Conservation (phyloP, 768 basidiomycete genomes). For the Omphalotus guepiniiformis region DNA sequence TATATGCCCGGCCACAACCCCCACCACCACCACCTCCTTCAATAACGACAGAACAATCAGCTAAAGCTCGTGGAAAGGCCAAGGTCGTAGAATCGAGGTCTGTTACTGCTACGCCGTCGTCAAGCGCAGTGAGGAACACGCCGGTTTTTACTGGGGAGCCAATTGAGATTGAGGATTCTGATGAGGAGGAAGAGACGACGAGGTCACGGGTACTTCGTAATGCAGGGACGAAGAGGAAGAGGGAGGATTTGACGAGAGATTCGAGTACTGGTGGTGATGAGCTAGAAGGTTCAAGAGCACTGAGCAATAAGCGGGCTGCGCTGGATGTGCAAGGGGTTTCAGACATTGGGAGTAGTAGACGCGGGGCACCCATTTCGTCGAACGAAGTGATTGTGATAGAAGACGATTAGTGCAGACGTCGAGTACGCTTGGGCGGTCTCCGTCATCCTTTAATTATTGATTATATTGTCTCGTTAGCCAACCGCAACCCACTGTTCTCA, state of each 20-base stretch:
- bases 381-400: neutral
- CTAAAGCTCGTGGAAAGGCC: constrained; percentile 33
- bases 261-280: neutral
- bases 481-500: too few species aligned
- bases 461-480: too few species aligned
- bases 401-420: neutral
- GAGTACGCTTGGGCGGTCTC: too few species aligned
- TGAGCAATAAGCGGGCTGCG: neutral
- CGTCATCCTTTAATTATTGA: too few species aligned
- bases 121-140: neutral
- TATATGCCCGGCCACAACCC: constrained; percentile 56
- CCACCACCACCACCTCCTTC: constrained; percentile 23
- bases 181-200: neutral
- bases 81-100: constrained; percentile 15
- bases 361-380: too few species aligned
- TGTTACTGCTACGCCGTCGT: neutral
- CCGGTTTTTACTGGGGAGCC: neutral
- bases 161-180: constrained; percentile 6
- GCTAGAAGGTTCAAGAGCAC: neutral
- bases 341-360: neutral
- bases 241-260: neutral
- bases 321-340: neutral
- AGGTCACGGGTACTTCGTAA: neutral
- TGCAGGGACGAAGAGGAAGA: constrained; percentile 1
- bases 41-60: constrained; percentile 11